Evolutionary conservation across 164 flowering plant species (phyloP), one percentile per base, ranked within the genome.

Genomic region (Macadamia tetraphylla): DNA sequence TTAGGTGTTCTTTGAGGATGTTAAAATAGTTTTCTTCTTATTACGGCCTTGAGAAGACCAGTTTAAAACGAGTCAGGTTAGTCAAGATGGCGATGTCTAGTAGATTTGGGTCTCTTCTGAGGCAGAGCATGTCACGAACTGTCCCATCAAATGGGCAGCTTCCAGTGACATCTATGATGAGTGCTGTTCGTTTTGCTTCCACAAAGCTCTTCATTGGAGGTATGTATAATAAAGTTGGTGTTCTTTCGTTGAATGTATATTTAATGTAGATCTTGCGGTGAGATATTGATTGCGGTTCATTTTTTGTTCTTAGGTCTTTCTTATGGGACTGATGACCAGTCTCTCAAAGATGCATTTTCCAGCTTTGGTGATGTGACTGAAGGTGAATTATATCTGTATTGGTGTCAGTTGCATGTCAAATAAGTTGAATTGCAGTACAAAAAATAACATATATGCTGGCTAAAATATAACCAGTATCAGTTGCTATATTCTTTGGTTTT

Each of bases 191-290:
- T 10, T 78, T 73, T 80, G 82, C 86, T 70, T 73, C 85, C 4
- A 57, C 90, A 15, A 90, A 90, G 82, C 92, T 93, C 68, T 93
- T 89, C 55, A 30, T 90, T 76, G 94, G 95, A 79, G 95, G 96
- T 92, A 79, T 65, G 51, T 60, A 9, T 46, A 30, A 29, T 1
- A 14, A 15, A 18, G 9, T 46, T 63, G 12, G 8, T 40, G 1
- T n/a, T 23, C 57, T 58, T 14, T 10, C 23, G 9, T 18, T 68
- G 32, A 2, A 46, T 53, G 15, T 13, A 53, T 53, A 53, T 17
- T 2, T 11, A 14, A 13, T 53, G 15, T 14, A 53, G 6, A 12
- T 12, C 17, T 1, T 46, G 51, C 9, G 12, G 7, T 17, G 17
- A 2, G 13, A 2, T 53, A 53, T 17, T 53, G 18, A 53, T 53